A percentile compares a stretch with the other conserved stretches of the same genome.
Conservation (phyloP, 2,329 filamentous ascomycete species). For the Aspergillus costaricaensis region DNA sequence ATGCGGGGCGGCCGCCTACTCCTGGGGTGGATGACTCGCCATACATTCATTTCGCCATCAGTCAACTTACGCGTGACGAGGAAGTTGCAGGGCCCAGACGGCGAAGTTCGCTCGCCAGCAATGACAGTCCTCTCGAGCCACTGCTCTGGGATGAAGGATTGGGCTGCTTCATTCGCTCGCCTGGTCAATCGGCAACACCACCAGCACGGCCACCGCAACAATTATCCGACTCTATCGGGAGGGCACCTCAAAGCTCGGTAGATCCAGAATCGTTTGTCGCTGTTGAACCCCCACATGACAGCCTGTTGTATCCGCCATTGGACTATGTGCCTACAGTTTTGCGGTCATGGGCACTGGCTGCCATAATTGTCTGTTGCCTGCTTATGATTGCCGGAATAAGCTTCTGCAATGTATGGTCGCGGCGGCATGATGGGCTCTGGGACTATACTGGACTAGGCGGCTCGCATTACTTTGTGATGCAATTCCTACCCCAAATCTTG, state of each 20-base stretch:
- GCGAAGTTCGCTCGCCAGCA: constrained; percentile 48
- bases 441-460: constrained; percentile 70
- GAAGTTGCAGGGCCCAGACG: constrained; percentile 60
- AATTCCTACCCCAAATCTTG: constrained; percentile 78
- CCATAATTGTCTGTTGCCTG: constrained; percentile 63
- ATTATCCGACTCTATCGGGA: constrained; percentile 18
- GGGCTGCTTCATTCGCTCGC: constrained; percentile 43
- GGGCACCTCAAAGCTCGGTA: constrained; percentile 22
- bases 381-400: constrained; percentile 72
- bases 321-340: constrained; percentile 72
- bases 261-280: constrained; percentile 51
- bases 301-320: constrained; percentile 55
- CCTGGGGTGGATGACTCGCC: constrained; percentile 82
- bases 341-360: constrained; percentile 63
- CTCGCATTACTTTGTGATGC: constrained; percentile 78
- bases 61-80: constrained; percentile 77
- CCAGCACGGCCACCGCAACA: constrained; percentile 32
- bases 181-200: constrained; percentile 35
- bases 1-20: constrained; percentile 55
- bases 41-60: constrained; percentile 86
- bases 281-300: constrained; percentile 47
- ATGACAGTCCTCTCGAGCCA: constrained; percentile 54
- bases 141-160: constrained; percentile 51
- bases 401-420: constrained; percentile 71
- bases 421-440: constrained; percentile 64